Percentiles rank a stretch among this genome's conserved stretches.
Evolutionary conservation across 352 stramenopile species (phyloP).

Genomic region (Peronosclerospora sorghi): DNA sequence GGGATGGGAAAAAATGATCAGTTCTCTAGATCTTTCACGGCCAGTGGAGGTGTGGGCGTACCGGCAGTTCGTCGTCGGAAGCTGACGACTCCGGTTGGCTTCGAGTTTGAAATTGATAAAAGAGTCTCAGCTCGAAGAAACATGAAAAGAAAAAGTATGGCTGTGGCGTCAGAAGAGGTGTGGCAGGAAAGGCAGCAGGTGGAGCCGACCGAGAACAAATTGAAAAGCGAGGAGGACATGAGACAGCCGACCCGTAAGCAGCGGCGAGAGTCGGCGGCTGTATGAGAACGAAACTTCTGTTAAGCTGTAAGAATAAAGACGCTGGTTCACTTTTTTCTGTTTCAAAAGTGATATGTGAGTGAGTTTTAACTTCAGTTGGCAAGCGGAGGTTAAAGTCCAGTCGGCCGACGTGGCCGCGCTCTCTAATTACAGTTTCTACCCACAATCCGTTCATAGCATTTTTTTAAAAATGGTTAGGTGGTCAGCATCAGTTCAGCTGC

Average conservation of each 20-base stretch:
- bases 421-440: no score
- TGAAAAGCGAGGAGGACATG: conserved; percentile 3
- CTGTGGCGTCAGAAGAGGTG: not conserved
- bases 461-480: no score
- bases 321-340: not conserved
- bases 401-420: no score
- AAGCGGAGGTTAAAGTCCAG: no score
- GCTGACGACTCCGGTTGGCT: conserved; percentile 54
- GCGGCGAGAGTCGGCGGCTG: conserved; percentile 11
- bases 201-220: conserved; percentile 1
- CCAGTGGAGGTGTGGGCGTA: conserved; percentile 51
- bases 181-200: conserved; percentile 1
- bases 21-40: conserved; percentile 38
- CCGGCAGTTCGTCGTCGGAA: conserved; percentile 53
- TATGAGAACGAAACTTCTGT: not conserved
- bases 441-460: no score
- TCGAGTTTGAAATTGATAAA: conserved; percentile 63
- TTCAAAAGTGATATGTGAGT: conserved; percentile 9
- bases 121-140: conserved; percentile 22
- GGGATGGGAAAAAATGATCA: conserved; percentile 26
- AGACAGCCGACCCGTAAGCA: conserved; percentile 12
- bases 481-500: no score
- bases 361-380: conserved; percentile 7
- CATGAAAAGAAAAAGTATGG: conserved; percentile 22
- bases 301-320: not conserved